Percentiles rank a stretch among this genome's conserved stretches.
These are phyloP conservation scores for Chlorella sp. DNA, from an alignment of 139 green algal genomes.

Conservation along the genomic window DNA sequence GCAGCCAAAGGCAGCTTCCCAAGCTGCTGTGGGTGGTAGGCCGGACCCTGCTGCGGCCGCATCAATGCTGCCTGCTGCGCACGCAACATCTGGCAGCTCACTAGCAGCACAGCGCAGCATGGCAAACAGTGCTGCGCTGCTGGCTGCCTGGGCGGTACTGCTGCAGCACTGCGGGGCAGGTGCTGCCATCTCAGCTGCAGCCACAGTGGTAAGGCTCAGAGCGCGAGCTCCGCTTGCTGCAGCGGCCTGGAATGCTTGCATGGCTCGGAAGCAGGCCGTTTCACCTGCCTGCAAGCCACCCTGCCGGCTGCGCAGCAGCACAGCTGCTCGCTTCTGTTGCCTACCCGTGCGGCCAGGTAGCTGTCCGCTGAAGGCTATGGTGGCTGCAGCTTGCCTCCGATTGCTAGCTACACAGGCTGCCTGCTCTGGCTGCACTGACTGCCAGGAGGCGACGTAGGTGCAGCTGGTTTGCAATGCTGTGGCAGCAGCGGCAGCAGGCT, in stretches of 20 bases:
- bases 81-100: not conserved
- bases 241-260: conserved; percentile 4
- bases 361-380: not conserved
- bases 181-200: not conserved
- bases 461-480: not conserved
- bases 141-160: not conserved
- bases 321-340: not conserved
- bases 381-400: not conserved
- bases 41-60: not conserved
- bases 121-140: not conserved
- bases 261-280: not conserved
- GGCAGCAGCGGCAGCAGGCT: not conserved
- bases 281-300: not conserved
- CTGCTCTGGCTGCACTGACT: not conserved
- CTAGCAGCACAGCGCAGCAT: conserved; percentile 30
- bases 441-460: conserved; percentile 1
- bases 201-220: not conserved
- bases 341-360: not conserved
- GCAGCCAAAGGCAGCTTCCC: not conserved
- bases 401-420: not conserved
- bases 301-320: too few relatives aligned
- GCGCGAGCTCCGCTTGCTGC: not conserved
- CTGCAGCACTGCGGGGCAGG: too few relatives aligned
- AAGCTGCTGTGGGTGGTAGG: not conserved
- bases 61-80: not conserved